These are phyloP conservation scores for Apophysomyces variabilis DNA, from an alignment of 371 early-diverging fungal genomes.

Conservation along the genomic window DNA sequence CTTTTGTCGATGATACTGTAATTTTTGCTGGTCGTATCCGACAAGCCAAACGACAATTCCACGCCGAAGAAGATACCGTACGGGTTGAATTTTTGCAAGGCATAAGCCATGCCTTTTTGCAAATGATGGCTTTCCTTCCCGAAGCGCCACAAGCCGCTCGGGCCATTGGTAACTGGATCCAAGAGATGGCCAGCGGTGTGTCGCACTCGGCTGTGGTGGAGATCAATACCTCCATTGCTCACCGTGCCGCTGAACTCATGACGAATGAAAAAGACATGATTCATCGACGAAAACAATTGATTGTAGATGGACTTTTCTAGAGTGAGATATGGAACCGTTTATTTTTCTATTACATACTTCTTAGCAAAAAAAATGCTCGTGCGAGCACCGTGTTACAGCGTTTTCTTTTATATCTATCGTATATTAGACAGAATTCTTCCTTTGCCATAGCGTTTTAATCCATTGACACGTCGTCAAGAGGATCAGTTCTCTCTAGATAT, in stretches of 20 bases:
- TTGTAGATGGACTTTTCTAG: slow-evolving; percentile 44
- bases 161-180: slow-evolving; percentile 75
- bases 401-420: too few species aligned
- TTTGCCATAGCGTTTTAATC: too few species aligned
- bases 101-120: slow-evolving; percentile 91
- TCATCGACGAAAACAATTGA: slow-evolving; percentile 41
- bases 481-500: too few species aligned
- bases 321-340: neutral
- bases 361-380: too few species aligned
- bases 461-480: too few species aligned
- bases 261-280: slow-evolving; percentile 53
- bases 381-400: too few species aligned
- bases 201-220: neutral
- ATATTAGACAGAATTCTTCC: too few species aligned
- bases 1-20: slow-evolving; percentile 95
- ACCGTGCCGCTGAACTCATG: slow-evolving; percentile 41
- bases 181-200: slow-evolving; percentile 29
- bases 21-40: slow-evolving; percentile 90
- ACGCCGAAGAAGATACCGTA: slow-evolving; percentile 35
- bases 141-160: slow-evolving; percentile 76
- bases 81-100: slow-evolving; percentile 82
- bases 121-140: slow-evolving; percentile 87
- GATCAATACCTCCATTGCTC: neutral
- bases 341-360: too few species aligned
- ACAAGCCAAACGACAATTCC: slow-evolving; percentile 63